Evolutionary conservation across 768 basidiomycete genomes (phyloP).

Genomic region (Boletus sp.): DNA sequence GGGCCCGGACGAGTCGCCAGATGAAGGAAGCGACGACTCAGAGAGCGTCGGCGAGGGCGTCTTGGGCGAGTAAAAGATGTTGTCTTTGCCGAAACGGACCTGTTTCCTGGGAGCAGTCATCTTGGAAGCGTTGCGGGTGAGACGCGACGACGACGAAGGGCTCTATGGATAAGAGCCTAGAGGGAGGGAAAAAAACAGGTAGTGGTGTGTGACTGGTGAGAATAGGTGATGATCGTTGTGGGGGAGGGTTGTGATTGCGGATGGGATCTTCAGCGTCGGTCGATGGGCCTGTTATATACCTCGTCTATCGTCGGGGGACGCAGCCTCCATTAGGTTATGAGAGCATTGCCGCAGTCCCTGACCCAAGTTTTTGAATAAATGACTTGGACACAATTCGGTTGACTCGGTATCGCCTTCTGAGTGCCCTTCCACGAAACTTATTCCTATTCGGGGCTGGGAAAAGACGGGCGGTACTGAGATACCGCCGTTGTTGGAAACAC

Average conservation of each 20-base stretch:
- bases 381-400: conserved; percentile 13
- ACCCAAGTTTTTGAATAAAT: background rate
- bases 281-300: conserved; percentile 15
- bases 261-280: background rate
- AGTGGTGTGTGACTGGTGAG: conserved; percentile 16
- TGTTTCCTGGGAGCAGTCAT: conserved; percentile 26
- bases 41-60: conserved; percentile 27
- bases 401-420: conserved; percentile 17
- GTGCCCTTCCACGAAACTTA: conserved; percentile 10
- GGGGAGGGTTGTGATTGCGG: conserved; percentile 3
- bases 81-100: conserved; percentile 32
- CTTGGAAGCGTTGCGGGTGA: background rate
- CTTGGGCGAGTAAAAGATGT: conserved; percentile 25
- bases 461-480: background rate
- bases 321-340: conserved; percentile 23
- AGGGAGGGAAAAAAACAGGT: conserved; percentile 6
- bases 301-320: conserved; percentile 20
- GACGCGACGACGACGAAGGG: conserved; percentile 10
- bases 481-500: background rate
- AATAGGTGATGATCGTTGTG: conserved; percentile 14
- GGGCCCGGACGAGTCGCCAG: conserved; percentile 28
- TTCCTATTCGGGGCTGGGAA: conserved; percentile 14
- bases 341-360: conserved; percentile 28
- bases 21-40: conserved; percentile 30
- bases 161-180: conserved; percentile 14